These are phyloP conservation scores for Cardiospermum halicacabum DNA, from an alignment of 345 rosid species.

Conservation along the genomic window DNA sequence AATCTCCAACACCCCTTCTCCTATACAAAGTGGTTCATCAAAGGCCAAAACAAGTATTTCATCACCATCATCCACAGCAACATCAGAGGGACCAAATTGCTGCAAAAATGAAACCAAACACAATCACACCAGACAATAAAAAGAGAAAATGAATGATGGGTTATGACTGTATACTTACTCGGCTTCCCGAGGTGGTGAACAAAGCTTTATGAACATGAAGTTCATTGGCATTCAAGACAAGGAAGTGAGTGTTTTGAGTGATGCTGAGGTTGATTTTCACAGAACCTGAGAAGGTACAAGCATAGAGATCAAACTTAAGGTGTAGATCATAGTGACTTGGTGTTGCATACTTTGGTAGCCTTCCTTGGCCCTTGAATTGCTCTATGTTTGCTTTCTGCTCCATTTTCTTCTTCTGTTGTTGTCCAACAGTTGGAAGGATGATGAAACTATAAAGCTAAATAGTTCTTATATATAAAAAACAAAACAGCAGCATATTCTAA, in stretches of 20 bases:
- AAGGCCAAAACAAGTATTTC: conserved; percentile 39
- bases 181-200: conserved; percentile 27
- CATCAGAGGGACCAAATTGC: conserved; percentile 21
- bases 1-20: conserved; percentile 29
- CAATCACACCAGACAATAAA: neutral
- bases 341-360: conserved; percentile 17
- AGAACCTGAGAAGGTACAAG: conserved; percentile 32
- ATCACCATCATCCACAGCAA: conserved; percentile 30
- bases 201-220: conserved; percentile 26
- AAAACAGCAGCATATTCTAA: too few relatives aligned
- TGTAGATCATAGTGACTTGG: conserved; percentile 14
- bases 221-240: conserved; percentile 38
- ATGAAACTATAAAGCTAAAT: too few relatives aligned
- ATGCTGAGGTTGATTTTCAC: conserved; percentile 20
- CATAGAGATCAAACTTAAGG: conserved; percentile 9
- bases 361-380: conserved; percentile 22
- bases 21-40: conserved; percentile 23
- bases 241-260: conserved; percentile 24
- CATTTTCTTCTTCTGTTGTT: conserved; percentile 20
- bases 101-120: neutral
- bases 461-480: too few relatives aligned
- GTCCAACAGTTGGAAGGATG: too few relatives aligned
- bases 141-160: neutral
- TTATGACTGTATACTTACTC: conserved; percentile 13
- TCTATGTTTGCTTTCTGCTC: conserved; percentile 10